Evolutionary conservation across 2,329 filamentous ascomycete genomes (phyloP).

Genomic region (Paracoccidioides lutzii): DNA sequence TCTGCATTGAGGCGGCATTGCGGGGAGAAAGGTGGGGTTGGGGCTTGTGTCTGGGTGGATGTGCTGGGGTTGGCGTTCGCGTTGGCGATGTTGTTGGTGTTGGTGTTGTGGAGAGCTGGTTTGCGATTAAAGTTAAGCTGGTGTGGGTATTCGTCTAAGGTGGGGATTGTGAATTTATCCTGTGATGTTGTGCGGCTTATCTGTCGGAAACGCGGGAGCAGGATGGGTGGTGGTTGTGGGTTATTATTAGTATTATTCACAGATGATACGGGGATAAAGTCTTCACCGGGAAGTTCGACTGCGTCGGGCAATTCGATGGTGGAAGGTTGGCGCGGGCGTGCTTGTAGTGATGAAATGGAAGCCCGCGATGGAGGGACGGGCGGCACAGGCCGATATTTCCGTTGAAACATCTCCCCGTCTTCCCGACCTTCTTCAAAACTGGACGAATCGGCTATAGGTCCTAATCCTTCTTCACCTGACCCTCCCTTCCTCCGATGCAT

Average conservation of each 20-base stretch:
- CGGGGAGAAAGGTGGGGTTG: conserved; percentile 8
- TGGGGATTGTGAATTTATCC: conserved; percentile 56
- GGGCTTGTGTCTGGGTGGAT: conserved; percentile 16
- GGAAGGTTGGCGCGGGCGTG: neutral
- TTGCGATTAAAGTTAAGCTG: conserved; percentile 21
- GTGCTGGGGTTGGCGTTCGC: conserved; percentile 16
- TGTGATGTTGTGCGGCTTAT: conserved; percentile 43
- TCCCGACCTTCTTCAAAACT: conserved; percentile 3
- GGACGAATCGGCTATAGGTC: conserved; percentile 13
- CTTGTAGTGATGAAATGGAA: neutral
- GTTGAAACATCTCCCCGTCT: conserved; percentile 2
- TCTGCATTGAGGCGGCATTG: conserved; percentile 28
- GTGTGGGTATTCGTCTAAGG: conserved; percentile 45
- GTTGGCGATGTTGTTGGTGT: no score
- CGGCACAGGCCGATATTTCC: conserved; percentile 20
- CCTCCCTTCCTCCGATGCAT: conserved; percentile 57
- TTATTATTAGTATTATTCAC: conserved; percentile 5
- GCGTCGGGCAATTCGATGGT: conserved; percentile 29
- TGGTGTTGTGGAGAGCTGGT: conserved; percentile 1
- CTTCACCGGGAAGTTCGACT: conserved; percentile 46
- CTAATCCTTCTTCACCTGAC: conserved; percentile 26
- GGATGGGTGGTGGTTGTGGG: conserved; percentile 3
- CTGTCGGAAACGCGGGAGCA: conserved; percentile 1
- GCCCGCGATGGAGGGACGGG: conserved; percentile 17
- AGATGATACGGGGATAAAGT: conserved; percentile 14